Percentiles rank a stretch among this genome's conserved stretches.
phyloP scores from a whole-genome alignment of 2,329 filamentous ascomycete genomes.

The Pseudogymnoascus sp. region DNA sequence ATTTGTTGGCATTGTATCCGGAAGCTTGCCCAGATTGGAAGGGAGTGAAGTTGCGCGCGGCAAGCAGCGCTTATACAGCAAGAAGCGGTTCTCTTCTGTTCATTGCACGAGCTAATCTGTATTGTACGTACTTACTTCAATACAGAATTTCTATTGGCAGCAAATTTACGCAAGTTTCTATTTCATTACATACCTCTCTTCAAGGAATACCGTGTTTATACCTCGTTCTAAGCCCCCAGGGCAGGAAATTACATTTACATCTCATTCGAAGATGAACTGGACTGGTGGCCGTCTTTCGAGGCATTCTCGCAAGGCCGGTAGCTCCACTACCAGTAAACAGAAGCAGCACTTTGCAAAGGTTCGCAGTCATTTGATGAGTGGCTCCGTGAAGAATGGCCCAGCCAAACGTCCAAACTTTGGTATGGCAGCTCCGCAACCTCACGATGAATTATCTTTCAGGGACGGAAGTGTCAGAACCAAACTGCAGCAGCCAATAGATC shows the following conservation, averaged over 20 bases:
- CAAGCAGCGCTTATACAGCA: neutral
- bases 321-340: constrained; percentile 33
- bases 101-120: neutral
- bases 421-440: neutral
- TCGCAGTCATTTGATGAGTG: constrained; percentile 29
- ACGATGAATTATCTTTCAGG: neutral
- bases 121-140: neutral
- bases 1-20: neutral
- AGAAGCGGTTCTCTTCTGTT: neutral
- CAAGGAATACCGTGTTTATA: neutral
- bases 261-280: constrained; percentile 39
- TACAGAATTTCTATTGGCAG: neutral
- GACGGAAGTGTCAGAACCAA: neutral
- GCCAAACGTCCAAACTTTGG: constrained; percentile 19
- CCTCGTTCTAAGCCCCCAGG: neutral
- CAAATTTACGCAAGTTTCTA: neutral
- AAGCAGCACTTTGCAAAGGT: constrained; percentile 42
- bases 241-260: neutral
- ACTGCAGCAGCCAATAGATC: neutral
- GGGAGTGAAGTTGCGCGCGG: neutral
- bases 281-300: constrained; percentile 41
- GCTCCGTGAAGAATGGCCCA: constrained; percentile 27
- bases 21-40: neutral
- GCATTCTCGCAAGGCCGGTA: constrained; percentile 32
- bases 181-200: neutral